A percentile compares a stretch with the other conserved stretches of the same genome.
phyloP scores from a whole-genome alignment of 2,329 filamentous ascomycete species.

The Phyllosticta citriasiana region DNA sequence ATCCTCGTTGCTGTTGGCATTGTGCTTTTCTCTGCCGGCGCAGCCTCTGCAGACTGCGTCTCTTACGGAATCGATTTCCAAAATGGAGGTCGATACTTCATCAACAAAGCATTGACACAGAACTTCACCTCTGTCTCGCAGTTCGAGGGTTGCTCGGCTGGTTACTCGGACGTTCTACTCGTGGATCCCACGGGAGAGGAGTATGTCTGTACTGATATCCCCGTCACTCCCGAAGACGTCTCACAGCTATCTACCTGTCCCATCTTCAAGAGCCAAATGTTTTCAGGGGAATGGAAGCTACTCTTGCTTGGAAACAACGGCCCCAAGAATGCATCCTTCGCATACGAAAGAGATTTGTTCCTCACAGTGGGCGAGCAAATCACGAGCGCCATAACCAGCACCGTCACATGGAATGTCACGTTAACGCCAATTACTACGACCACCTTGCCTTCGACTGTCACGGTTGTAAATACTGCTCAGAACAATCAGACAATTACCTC shows the following conservation, averaged over 20 bases:
- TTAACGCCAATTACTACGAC: constrained; percentile 19
- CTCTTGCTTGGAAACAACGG: constrained; percentile 37
- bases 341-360: constrained; percentile 33
- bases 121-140: constrained; percentile 34
- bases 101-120: constrained; percentile 32
- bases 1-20: constrained; percentile 17
- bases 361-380: constrained; percentile 21
- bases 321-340: constrained; percentile 31
- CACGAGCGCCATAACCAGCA: constrained; percentile 23
- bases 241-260: constrained; percentile 34
- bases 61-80: constrained; percentile 35
- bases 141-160: constrained; percentile 34
- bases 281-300: constrained; percentile 35
- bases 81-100: constrained; percentile 35
- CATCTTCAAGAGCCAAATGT: constrained; percentile 33
- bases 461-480: constrained; percentile 18
- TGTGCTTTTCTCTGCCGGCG: constrained; percentile 17
- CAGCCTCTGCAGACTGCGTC: constrained; percentile 20
- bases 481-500: constrained; percentile 23
- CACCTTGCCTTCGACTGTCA: constrained; percentile 18
- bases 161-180: constrained; percentile 32
- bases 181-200: constrained; percentile 33
- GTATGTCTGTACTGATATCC: constrained; percentile 31
- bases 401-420: constrained; percentile 24
- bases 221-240: constrained; percentile 29